These are phyloP conservation scores for Tephrocybe rancida DNA, from an alignment of 768 basidiomycete genomes.

Conservation along the genomic window DNA sequence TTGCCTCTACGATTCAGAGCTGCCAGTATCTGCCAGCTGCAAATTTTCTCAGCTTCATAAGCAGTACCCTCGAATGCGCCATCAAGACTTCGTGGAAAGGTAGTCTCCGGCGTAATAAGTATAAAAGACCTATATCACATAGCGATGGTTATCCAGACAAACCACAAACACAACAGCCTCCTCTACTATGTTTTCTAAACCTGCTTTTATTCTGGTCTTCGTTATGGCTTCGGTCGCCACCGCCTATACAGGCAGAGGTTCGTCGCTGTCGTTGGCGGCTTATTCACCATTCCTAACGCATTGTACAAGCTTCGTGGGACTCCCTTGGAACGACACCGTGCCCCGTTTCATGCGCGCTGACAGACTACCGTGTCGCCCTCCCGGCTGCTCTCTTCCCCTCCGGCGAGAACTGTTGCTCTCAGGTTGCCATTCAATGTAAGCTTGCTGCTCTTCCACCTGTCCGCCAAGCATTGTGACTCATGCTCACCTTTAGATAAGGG, in stretches of 20 bases:
- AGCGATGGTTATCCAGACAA: background rate
- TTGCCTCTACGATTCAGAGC: too few relatives aligned
- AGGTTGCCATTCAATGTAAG: conserved; percentile 11
- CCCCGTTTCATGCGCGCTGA: background rate
- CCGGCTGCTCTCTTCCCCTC: background rate
- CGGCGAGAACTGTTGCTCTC: background rate
- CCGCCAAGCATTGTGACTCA: background rate
- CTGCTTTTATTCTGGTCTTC: background rate
- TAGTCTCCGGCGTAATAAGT: background rate
- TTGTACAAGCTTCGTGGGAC: background rate
- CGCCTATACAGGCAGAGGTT: background rate
- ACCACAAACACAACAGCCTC: background rate
- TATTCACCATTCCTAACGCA: background rate
- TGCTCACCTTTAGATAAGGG: background rate
- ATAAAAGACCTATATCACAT: background rate
- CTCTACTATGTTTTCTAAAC: background rate
- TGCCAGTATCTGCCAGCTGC: background rate
- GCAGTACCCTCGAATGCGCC: background rate
- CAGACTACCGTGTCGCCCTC: background rate
- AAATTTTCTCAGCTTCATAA: background rate
- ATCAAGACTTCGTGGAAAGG: background rate
- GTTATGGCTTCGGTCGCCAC: background rate
- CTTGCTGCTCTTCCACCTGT: too few relatives aligned
- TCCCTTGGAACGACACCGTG: background rate
- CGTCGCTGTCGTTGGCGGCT: background rate